Evolutionary conservation across 768 basidiomycete genomes (phyloP), one percentile per base, ranked within the genome.

Genomic region (Trametes punicea): DNA sequence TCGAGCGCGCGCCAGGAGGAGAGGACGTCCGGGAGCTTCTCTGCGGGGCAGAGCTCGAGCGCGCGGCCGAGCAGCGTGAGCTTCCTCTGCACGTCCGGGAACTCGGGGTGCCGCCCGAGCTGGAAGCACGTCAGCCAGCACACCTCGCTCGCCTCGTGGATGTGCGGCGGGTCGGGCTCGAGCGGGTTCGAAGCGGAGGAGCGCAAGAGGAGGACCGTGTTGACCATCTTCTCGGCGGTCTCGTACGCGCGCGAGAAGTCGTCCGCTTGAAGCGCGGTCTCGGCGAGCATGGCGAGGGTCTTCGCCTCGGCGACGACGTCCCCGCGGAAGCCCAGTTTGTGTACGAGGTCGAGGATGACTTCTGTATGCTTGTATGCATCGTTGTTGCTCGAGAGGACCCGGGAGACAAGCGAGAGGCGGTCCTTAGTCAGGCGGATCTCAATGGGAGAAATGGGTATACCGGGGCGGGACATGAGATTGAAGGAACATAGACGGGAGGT

Each of bases 401-500:
- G 85, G 2, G 90, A 86, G 44, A 99, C 80, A n/a, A 98, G 81
- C 2, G 84, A 84, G 16, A 99, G 82, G 7, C 89, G 85, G 68
- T 98, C 90, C 62, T 89, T 90, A 29, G 91, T 90, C 20, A 97
- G 80, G 8, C 96, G 87, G 57, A 99, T 93, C 70, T 98, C 95
- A 57, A 97, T 83, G 0, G 96, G 96, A 8, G 93, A 82, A 48
- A 98, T 85, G 6, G 85, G 80, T 39, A 87, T 81, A 42, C 90
- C 87, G 8, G 85, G 81, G 5, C 83, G 78, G 21, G 92, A 85
- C 68, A 77, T 77, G 57, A 96, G 79, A 55, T 91, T 90, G 77
- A 92, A 99, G 3, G 96, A 93, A n/a, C 87, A 84, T 10, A 99
- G 85, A 2, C 92, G 87, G 23, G 93, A 96, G 1, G 97, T 99